These are phyloP conservation scores for Lachnellula cervina DNA, from an alignment of 2,329 filamentous ascomycete genomes.

Conservation along the genomic window DNA sequence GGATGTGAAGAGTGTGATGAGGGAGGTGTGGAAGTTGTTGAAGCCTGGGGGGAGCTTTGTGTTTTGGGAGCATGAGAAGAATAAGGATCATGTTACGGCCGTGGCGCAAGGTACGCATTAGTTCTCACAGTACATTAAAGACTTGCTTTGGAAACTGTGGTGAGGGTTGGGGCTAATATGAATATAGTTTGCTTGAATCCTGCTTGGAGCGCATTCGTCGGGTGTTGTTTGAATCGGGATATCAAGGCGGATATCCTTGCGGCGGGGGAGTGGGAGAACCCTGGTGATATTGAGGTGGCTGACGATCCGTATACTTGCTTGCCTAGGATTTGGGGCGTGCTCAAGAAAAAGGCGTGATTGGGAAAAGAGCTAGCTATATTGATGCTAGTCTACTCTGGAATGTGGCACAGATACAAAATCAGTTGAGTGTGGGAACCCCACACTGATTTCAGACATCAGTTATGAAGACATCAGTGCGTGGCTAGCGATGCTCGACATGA, in stretches of 20 bases:
- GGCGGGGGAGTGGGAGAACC: conserved; percentile 33
- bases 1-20: conserved; percentile 27
- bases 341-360: conserved; percentile 28
- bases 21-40: conserved; percentile 37
- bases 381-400: no score
- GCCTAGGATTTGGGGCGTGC: conserved; percentile 31
- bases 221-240: conserved; percentile 30
- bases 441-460: no score
- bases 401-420: no score
- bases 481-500: background rate
- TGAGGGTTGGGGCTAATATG: conserved; percentile 8
- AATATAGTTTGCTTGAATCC: conserved; percentile 28
- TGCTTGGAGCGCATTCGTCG: conserved; percentile 30
- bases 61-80: conserved; percentile 41
- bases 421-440: no score
- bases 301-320: conserved; percentile 27
- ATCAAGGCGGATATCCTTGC: conserved; percentile 27
- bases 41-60: conserved; percentile 43
- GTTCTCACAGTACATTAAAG: background rate
- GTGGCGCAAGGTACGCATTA: conserved; percentile 30
- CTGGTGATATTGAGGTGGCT: conserved; percentile 26
- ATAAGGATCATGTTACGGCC: conserved; percentile 27
- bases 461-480: background rate
- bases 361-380: background rate
- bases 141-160: conserved; percentile 1